Base-by-base conservation (phyloP, 2,329 filamentous ascomycete species). In the Nannizziopsis arthrosporioides region DNA sequence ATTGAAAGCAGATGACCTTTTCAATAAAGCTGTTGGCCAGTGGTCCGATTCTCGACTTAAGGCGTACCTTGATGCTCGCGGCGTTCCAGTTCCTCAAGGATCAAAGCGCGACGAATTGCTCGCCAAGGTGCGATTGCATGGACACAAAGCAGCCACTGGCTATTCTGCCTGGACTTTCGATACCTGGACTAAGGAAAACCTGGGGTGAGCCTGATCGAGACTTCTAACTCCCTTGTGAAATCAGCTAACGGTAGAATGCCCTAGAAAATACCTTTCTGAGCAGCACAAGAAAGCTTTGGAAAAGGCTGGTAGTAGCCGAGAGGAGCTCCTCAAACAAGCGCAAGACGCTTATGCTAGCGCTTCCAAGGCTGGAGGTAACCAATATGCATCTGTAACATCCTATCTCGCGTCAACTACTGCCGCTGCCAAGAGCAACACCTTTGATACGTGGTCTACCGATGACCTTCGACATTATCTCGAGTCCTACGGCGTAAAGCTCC, bases 41-140 rank as follows among this genome's bases (percentile, higher is more conserved):
- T 90, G 85, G 85, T 85, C 83, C 2, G 79, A 88, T 34, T 85
- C 77, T 58, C 80, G 84, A 14, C 74, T 90, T 36, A 90, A 90
- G 71, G 77, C 78, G 1, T 90, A 81, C 59, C 76, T 90, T 5
- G 85, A 89, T 62, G 77, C 84, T 7, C 83, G 85, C 50, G 82
- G 84, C 37, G 70, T 90, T 38, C 82, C 84, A 11, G 80, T 87
- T 38, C 84, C 85, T 18, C 84, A 89, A 53, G 71, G 67, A 22
- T 77, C 80, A 51, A 86, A 81, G 68, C 75, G 75, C 35, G 82
- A 88, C 57, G 78, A 88, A 61, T 78, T 90, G 17, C 70, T 85
- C 35, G 82, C 84, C 22, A 72, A 82, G 50, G 85, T 87, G n/a
- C 78, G 85, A 56, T 77, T 84, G 59, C 72, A 86, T 62, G 72